Conservation (phyloP, 1,284 basidiomycete genomes). For the Hymenochaete sp. region DNA sequence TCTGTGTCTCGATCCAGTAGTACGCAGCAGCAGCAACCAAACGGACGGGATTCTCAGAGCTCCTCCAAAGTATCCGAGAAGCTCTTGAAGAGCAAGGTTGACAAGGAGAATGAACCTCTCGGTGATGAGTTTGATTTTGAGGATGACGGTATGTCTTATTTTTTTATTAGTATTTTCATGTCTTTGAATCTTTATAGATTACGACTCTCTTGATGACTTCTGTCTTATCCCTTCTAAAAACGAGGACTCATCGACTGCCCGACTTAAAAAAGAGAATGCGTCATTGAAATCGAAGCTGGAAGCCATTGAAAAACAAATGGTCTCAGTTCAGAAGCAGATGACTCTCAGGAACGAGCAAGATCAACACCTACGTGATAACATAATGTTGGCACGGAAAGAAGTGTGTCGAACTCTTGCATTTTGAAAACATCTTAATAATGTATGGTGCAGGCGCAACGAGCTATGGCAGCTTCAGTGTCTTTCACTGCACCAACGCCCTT, state of each 20-base stretch:
- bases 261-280: conserved; percentile 56
- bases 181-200: conserved; percentile 29
- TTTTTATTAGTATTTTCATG: not conserved
- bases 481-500: conserved; percentile 36
- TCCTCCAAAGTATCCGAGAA: conserved; percentile 27
- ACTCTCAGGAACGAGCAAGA: conserved; percentile 69
- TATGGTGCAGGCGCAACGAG: conserved; percentile 55
- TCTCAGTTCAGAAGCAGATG: conserved; percentile 49
- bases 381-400: conserved; percentile 70
- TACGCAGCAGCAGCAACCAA: conserved; percentile 12
- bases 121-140: conserved; percentile 10
- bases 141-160: conserved; percentile 12
- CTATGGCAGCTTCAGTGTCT: conserved; percentile 57
- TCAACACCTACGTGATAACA: conserved; percentile 65
- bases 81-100: conserved; percentile 32
- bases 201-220: conserved; percentile 70
- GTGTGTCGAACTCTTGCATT: conserved; percentile 28
- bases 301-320: conserved; percentile 45
- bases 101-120: not conserved
- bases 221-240: conserved; percentile 58
- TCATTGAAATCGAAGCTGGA: conserved; percentile 52
- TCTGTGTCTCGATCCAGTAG: conserved; percentile 24
- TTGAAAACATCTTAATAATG: conserved; percentile 10
- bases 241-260: conserved; percentile 30
- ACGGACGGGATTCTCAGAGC: conserved; percentile 20